These are phyloP conservation scores for Fusarium devonianum DNA, from an alignment of 2,329 filamentous ascomycete genomes.

Conservation along the genomic window DNA sequence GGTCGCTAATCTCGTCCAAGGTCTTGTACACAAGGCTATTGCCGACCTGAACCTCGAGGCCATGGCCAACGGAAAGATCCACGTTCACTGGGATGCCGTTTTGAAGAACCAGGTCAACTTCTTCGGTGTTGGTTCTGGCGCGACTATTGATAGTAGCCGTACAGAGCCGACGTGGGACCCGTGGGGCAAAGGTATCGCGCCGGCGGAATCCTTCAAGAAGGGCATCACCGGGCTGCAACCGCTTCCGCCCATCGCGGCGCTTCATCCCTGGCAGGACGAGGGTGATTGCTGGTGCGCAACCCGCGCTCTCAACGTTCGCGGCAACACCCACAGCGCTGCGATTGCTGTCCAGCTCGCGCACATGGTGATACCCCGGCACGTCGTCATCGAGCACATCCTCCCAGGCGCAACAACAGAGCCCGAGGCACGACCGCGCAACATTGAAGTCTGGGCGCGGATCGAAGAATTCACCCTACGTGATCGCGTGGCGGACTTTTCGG, in stretches of 20 bases:
- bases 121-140: slow-evolving; percentile 71
- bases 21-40: slow-evolving; percentile 53
- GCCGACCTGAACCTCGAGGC: slow-evolving; percentile 56
- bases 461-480: slow-evolving; percentile 53
- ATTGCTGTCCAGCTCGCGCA: slow-evolving; percentile 69
- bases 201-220: slow-evolving; percentile 17
- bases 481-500: slow-evolving; percentile 54
- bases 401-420: slow-evolving; percentile 67
- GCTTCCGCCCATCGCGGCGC: slow-evolving; percentile 59
- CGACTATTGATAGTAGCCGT: slow-evolving; percentile 64
- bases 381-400: slow-evolving; percentile 77
- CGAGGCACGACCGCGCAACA: slow-evolving; percentile 67
- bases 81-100: slow-evolving; percentile 51
- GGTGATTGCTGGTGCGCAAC: slow-evolving; percentile 89
- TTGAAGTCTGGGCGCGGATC: slow-evolving; percentile 74
- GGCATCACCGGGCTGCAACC: slow-evolving; percentile 33
- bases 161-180: slow-evolving; percentile 66
- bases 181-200: slow-evolving; percentile 24
- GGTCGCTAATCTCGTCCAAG: slow-evolving; percentile 51
- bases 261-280: slow-evolving; percentile 75
- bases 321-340: slow-evolving; percentile 62
- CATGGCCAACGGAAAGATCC: slow-evolving; percentile 56
- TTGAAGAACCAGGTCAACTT: slow-evolving; percentile 73
- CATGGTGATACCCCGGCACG: slow-evolving; percentile 68
- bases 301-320: slow-evolving; percentile 48